These are phyloP conservation scores for Aspergillus ochraceoroseus DNA, from an alignment of 2,329 filamentous ascomycete species.

Conservation along the genomic window DNA sequence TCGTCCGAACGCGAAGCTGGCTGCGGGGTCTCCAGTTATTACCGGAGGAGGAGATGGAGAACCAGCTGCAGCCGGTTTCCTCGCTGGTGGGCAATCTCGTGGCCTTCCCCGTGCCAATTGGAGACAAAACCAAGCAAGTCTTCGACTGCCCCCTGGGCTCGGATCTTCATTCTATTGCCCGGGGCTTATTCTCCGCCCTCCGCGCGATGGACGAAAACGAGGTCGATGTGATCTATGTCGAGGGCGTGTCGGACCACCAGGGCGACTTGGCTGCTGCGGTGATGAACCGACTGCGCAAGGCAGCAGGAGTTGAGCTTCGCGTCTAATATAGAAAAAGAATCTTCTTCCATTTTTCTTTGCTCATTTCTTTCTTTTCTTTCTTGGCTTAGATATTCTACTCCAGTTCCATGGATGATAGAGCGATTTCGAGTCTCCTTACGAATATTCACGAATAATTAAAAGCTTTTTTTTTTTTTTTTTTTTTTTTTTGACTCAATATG, in stretches of 20 bases:
- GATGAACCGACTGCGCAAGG: slow-evolving; percentile 78
- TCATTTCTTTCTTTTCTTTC: too few relatives aligned
- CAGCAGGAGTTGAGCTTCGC: slow-evolving; percentile 56
- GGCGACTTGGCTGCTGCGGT: slow-evolving; percentile 80
- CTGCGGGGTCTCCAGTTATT: slow-evolving; percentile 28
- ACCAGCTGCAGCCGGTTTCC: slow-evolving; percentile 22
- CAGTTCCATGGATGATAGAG: too few relatives aligned
- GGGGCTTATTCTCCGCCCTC: slow-evolving; percentile 81
- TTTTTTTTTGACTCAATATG: too few relatives aligned
- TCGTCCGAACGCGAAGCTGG: slow-evolving; percentile 41
- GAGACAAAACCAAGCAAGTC: slow-evolving; percentile 34
- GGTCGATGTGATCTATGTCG: slow-evolving; percentile 81
- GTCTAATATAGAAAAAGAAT: slow-evolving; percentile 34
- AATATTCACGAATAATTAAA: too few relatives aligned
- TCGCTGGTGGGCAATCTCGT: slow-evolving; percentile 26
- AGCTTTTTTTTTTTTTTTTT: too few relatives aligned
- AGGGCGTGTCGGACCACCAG: slow-evolving; percentile 68
- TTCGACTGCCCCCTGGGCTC: slow-evolving; percentile 70
- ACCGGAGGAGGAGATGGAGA: slow-evolving; percentile 21
- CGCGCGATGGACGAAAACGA: slow-evolving; percentile 74
- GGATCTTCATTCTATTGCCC: slow-evolving; percentile 69
- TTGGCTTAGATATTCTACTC: too few relatives aligned
- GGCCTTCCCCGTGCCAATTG: slow-evolving; percentile 27
- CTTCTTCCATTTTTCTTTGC: neutral
- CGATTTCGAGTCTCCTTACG: too few relatives aligned